These are phyloP conservation scores for Kandelia obovata DNA, from an alignment of 345 rosid species.

Conservation along the genomic window DNA sequence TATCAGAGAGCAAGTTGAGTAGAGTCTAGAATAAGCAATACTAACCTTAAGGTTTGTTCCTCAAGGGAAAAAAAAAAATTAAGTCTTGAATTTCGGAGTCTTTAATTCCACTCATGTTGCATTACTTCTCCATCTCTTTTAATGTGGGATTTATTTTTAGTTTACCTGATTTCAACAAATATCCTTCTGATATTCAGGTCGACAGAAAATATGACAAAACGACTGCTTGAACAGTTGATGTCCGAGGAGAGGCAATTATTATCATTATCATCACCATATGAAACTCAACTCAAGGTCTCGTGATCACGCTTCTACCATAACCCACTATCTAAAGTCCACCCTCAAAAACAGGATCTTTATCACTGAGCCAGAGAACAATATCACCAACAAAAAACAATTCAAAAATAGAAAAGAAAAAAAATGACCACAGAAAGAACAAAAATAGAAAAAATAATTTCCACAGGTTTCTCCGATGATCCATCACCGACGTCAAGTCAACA, in stretches of 20 bases:
- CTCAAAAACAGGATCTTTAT: conserved; percentile 3
- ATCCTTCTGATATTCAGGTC: not conserved
- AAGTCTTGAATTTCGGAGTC: no score
- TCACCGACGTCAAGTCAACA: not conserved
- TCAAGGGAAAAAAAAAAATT: no score
- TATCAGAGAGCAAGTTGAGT: no score
- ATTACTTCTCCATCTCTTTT: conserved; percentile 1
- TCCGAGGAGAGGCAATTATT: not conserved
- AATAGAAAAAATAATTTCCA: not conserved
- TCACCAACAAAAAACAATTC: not conserved
- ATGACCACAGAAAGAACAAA: not conserved
- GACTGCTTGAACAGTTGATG: conserved; percentile 1
- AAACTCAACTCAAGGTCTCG: not conserved
- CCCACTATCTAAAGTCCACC: not conserved
- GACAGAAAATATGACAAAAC: not conserved
- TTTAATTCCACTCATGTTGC: no score
- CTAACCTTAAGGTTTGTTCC: no score
- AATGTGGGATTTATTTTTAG: no score
- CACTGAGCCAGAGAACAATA: not conserved
- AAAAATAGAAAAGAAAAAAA: not conserved
- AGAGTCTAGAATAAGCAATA: no score
- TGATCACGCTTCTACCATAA: not conserved
- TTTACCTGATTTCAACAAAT: not conserved
- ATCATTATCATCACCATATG: no score
- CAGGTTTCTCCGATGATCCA: conserved; percentile 4